These are phyloP conservation scores for Rosa rugosa DNA, from an alignment of 306 rosid species.

Conservation along the genomic window DNA sequence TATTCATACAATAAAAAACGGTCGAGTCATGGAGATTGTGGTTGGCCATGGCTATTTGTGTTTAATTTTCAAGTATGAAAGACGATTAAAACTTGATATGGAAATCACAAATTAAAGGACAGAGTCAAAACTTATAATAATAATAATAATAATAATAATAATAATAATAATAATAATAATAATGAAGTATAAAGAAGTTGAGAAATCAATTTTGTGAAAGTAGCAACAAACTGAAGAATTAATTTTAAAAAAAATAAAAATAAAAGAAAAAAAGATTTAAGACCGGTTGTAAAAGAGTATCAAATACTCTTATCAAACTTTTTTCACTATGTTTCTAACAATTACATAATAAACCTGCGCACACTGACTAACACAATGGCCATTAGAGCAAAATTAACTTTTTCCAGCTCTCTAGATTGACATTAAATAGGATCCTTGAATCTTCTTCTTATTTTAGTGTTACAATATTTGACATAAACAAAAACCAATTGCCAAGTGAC, in stretches of 20 bases:
- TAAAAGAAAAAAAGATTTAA: background rate
- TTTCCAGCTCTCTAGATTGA: slow-evolving; percentile 21
- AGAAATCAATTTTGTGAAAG: background rate
- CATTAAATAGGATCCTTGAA: slow-evolving; percentile 24
- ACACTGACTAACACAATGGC: slow-evolving; percentile 2
- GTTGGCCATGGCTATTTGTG: background rate
- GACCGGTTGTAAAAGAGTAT: background rate
- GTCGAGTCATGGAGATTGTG: background rate
- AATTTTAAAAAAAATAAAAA: background rate
- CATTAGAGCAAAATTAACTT: slow-evolving; percentile 15
- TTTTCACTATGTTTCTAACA: background rate
- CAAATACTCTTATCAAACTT: slow-evolving; percentile 1
- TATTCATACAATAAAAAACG: background rate
- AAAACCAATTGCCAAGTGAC: slow-evolving; percentile 12
- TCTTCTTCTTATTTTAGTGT: slow-evolving; percentile 17
- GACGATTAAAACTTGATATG: background rate
- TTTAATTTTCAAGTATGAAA: background rate
- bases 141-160: no score
- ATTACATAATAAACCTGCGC: background rate
- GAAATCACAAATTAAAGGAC: background rate
- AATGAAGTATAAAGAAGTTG: background rate
- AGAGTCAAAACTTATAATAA: no score
- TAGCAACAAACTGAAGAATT: background rate
- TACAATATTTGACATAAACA: slow-evolving; percentile 29
- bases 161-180: background rate